A percentile compares a stretch with the other conserved stretches of the same genome.
These are phyloP conservation scores for Aspergillus sparsus DNA, from an alignment of 495 filamentous ascomycete genomes.

Conservation along the genomic window DNA sequence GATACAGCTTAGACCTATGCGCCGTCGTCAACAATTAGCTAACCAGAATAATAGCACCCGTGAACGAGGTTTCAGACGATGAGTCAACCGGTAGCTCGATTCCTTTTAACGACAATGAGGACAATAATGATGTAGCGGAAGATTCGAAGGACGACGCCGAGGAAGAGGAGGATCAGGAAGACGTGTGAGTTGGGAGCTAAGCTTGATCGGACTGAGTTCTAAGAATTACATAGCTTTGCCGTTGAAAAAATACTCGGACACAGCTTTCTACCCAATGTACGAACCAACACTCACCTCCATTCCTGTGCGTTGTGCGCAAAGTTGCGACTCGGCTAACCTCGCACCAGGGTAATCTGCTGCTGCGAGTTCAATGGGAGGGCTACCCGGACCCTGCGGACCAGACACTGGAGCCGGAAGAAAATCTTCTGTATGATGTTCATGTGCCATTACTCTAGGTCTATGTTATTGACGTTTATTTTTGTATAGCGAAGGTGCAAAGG, in stretches of 20 bases:
- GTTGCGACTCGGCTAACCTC: constrained; percentile 18
- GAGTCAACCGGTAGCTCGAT: constrained; percentile 48
- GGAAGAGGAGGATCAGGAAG: constrained; percentile 45
- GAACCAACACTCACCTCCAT: constrained; percentile 5
- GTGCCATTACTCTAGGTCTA: constrained; percentile 9
- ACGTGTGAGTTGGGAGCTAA: constrained; percentile 21
- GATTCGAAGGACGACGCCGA: constrained; percentile 37
- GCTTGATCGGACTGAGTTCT: constrained; percentile 25
- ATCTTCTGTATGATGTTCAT: constrained; percentile 45
- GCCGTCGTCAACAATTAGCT: constrained; percentile 15
- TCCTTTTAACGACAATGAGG: constrained; percentile 37
- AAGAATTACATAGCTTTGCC: constrained; percentile 50
- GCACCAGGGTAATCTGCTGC: constrained; percentile 43
- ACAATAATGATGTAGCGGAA: constrained; percentile 29
- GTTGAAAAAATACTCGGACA: constrained; percentile 62
- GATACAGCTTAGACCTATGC: constrained; percentile 16
- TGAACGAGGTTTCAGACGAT: constrained; percentile 47
- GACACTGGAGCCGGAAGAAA: constrained; percentile 63
- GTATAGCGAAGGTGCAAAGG: constrained; percentile 52
- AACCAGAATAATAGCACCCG: constrained; percentile 33
- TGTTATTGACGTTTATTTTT: constrained; percentile 15
- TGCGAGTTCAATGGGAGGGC: constrained; percentile 65
- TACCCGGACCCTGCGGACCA: constrained; percentile 56
- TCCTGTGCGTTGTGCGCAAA: constrained; percentile 1
- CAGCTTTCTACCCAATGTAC: constrained; percentile 40